Evolutionary conservation across 228 moss, liverwort and hornwort species (phyloP), one percentile per base, ranked within the genome.

Genomic region (Sphagnum magellanicum): DNA sequence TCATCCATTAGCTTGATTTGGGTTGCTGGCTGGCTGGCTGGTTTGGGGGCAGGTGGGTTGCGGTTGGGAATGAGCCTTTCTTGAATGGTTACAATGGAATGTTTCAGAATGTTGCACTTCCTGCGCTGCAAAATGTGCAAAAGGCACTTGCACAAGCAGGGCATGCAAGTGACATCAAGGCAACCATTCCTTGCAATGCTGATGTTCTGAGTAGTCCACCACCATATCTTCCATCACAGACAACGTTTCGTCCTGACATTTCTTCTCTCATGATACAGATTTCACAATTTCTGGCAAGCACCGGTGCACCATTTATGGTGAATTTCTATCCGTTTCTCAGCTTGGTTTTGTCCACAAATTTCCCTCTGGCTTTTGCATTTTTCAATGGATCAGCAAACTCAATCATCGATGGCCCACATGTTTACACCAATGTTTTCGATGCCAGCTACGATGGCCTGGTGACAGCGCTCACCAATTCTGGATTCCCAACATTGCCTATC

Each of bases 321-420:
- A 98, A 98, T 70, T 74, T 98, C 10, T 98, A 98, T 53, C 98
- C 98, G 4, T 98, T 90, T 32, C 83, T 98, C 4, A 90, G 87
- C 51, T 75, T 98, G 9, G 90, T 88, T 4, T 78, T 89, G 50
- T 60, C 67, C 63, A 4, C 78, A 11, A 77, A 79, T 51, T 98
- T 98, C 61, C 98, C 98, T 0, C 32, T 84, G 4, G 90, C 79
- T 2, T 98, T 65, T 67, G 94, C 98, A 4, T 98, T 94, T 63
- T 98, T 98, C 58, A 70, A 71, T 0, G 49, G 60, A 6, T 87
- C n/a, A 66, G 46, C 11, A 14, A 79, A 15, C 51, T 78, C 83
- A 0, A 6, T 98, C 61, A 0, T 3, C 0, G 98, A 98, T 61
- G 78, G 84, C 13, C 16, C 74, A 6, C 50, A 67, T 0, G 60